Base-by-base conservation (phyloP, 2,329 filamentous ascomycete genomes). In the Scedosporium boydii region DNA sequence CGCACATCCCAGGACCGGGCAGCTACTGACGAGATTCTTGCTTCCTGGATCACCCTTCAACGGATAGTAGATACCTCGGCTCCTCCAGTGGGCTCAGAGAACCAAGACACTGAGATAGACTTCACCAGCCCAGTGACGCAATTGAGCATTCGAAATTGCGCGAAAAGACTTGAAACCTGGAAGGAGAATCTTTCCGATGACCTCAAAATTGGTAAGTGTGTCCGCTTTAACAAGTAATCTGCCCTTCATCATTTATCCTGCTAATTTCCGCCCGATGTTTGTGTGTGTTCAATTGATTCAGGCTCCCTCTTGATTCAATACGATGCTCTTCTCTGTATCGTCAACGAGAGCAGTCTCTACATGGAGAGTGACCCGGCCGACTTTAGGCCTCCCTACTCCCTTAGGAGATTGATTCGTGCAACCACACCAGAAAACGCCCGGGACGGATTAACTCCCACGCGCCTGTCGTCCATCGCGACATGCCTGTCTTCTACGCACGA, bases 361-460 rank as follows among this genome's bases (percentile, higher is more conserved):
- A 7, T 21, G 18, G 44, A 48, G 44, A 18, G 18, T 18, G 44
- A 48, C 44, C 44, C 44, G 44, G 9, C 44, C n/a, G 44, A 48
- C 21, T 48, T 48, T 21, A n/a, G 10, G 44, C 44, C 44, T 48
- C 44, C 44, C 4, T 48, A 48, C 9, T 48, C 1, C 51, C 58
- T 6, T 72, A 70, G 70, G 26, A 62, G 1, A 69, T 70, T 6
- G 69, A 72, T 64, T 38, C 9, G 34, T 12, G 34, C 34, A 38
- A 38, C 34, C 10, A 38, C 34, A 12, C 34, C 3, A 73, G 64
- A 57, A 2, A 48, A 21, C 44, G 6, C 16, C 5, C 44, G 14
- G 6, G n/a, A 21, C 44, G n/a, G n/a, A n/a, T 48, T 48, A 14
- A 48, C 44, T 48, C 18, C 44, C 44, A 14, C 44, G n/a, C 44